Evolutionary conservation across 176 grass and related monocot species (phyloP).

Genomic region (Avena eriantha): DNA sequence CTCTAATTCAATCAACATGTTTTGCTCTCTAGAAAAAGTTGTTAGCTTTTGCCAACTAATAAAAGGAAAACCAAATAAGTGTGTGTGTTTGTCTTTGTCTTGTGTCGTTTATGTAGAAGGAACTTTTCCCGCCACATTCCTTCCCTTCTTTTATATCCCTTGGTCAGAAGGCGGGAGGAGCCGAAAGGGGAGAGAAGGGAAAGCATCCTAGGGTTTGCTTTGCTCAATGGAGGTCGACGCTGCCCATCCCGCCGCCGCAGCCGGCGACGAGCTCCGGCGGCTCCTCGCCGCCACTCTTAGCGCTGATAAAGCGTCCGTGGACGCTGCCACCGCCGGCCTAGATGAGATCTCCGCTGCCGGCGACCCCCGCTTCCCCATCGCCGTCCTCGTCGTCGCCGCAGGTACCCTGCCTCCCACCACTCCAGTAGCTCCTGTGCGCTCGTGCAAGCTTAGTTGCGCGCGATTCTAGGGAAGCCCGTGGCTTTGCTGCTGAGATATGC

Average conservation of each 20-base stretch:
- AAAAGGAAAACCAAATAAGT: too few relatives aligned
- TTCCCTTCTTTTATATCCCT: neutral
- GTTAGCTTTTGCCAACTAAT: too few relatives aligned
- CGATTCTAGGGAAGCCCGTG: conserved; percentile 7
- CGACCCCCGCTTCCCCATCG: conserved; percentile 60
- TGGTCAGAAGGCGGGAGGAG: conserved; percentile 26
- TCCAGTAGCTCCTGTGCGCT: neutral
- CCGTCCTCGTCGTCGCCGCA: conserved; percentile 79
- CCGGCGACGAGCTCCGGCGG: conserved; percentile 40
- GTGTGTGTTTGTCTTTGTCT: neutral
- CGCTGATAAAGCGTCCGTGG: conserved; percentile 61
- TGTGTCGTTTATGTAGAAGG: neutral
- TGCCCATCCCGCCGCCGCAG: conserved; percentile 21
- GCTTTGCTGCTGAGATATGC: neutral
- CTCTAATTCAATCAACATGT: too few relatives aligned
- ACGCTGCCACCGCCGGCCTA: conserved; percentile 58
- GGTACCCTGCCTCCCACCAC: conserved; percentile 38
- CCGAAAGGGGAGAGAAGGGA: neutral
- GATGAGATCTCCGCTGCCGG: conserved; percentile 37
- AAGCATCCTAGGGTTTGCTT: conserved; percentile 50
- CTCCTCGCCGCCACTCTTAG: conserved; percentile 79
- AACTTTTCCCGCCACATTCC: conserved; percentile 11
- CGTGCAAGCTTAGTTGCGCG: neutral
- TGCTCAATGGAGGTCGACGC: conserved; percentile 47
- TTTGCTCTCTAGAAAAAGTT: too few relatives aligned